Base-by-base conservation (phyloP, 306 rosid genomes). In the Psophocarpus tetragonolobus region DNA sequence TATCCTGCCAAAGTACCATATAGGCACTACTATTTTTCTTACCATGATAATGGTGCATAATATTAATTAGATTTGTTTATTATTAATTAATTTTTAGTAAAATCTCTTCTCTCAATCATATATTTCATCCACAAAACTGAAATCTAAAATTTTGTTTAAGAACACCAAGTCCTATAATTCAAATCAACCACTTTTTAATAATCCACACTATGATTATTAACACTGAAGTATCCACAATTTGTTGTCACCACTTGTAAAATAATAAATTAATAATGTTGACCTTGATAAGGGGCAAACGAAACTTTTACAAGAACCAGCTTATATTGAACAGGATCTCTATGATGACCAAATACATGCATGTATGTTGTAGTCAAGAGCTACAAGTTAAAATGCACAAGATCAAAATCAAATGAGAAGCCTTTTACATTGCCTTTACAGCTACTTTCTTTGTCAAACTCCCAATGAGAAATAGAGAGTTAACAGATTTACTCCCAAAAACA, bases 401-500 rank as follows among this genome's bases (percentile, higher is more conserved):
- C 70, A 67, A 74, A 68, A 21, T 67, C 13, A 68, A 26, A 32
- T 58, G 71, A 12, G 67, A 50, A 56, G 44, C 80, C 39, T 47
- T 32, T 3, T 18, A 60, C 51, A 61, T 24, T 36, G 30, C 24
- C 4, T 8, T 45, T 33, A 45, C n/a, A 42, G 27, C 76, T 81
- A 58, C 56, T 67, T 54, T 73, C 35, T 80, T 45, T 57, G 56
- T 66, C 71, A 44, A 63, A 53, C 56, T 73, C 18, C 63, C 69
- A 65, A 39, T 66, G 5, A 29, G 30, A 73, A 54, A 27, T 53
- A 54, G 24, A 66, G 41, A 50, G 61, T n/a, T 27, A 15, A 33
- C 47, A 20, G 20, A 69, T 45, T 18, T 36, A 26, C 76, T 67
- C 80, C 44, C 77, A 45, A 35, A 10, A 48, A 47, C 68, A 35